Base-by-base conservation (phyloP, 2,329 filamentous ascomycete genomes). In the Grosmannia clavigera region DNA sequence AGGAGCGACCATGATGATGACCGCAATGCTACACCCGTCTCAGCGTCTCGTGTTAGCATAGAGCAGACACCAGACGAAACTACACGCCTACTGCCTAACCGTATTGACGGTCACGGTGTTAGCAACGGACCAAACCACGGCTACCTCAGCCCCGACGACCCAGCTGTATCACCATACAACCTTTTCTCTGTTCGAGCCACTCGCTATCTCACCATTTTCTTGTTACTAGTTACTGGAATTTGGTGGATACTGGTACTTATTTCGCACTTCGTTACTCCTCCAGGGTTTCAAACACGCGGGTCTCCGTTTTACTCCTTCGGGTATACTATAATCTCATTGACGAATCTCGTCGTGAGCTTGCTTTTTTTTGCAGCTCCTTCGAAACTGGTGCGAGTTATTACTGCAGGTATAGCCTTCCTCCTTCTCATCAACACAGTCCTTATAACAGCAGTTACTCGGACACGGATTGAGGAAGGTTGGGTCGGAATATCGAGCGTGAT, bases 221-320 rank as follows among this genome's bases (percentile, higher is more conserved):
- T 96, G 68, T 78, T 92, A 25, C 71, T 84, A 58, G 70, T 92
- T 66, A 88, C 85, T 60, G 90, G 95, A 68, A 68, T 90, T n/a
- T 97, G 92, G 92, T 97, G 94, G 92, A 80, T 90, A 11, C 72
- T 96, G 59, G 78, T 96, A 40, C 79, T 99, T n/a, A 84, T 96
- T 19, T 90, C 90, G 60, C 84, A 87, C 65, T 99, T 99, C 74
- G 85, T 95, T 66, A 96, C 89, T 58, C 91, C 91, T 16, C 92
- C 92, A 0, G 86, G 87, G 55, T 85, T 97, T 70, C 84, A 94
- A 70, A 88, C 85, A 11, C 84, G 90, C 58, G 94, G 94, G 5
- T 94, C 91, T n/a, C 90, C 89, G 48, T 99, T 96, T 80, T 90
- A 90, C 71, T 83, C 90, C 61, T 95, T 96, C 69, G 82, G 86